phyloP scores from a whole-genome alignment of 306 rosid species.

The Urtica urens region DNA sequence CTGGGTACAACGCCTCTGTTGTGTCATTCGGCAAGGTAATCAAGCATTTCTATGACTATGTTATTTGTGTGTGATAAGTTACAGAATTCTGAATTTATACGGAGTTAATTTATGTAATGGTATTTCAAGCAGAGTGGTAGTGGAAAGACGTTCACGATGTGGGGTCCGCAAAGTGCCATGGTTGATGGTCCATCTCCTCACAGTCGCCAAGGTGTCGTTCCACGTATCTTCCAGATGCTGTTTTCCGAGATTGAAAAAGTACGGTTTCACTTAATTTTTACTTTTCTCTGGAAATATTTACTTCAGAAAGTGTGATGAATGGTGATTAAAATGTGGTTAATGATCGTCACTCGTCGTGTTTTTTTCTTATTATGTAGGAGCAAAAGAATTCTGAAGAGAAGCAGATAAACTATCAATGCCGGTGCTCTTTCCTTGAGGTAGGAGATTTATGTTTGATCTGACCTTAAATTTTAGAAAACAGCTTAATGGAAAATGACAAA shows the following conservation, averaged over 20 bases:
- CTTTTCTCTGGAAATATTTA: constrained; percentile 4
- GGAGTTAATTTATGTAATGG: constrained; percentile 1
- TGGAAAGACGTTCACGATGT: constrained; percentile 87
- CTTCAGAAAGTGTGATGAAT: neutral
- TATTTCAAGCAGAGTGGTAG: constrained; percentile 53
- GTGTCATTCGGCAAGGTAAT: constrained; percentile 86
- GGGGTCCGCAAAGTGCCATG: constrained; percentile 91
- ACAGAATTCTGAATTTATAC: neutral
- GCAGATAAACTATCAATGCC: constrained; percentile 75
- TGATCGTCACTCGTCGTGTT: constrained; percentile 19
- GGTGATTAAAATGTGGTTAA: neutral
- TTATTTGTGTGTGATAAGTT: neutral
- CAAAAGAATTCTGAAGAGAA: constrained; percentile 53
- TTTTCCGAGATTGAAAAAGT: constrained; percentile 76
- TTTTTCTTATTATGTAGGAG: constrained; percentile 37
- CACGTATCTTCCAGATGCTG: constrained; percentile 68
- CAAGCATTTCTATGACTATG: constrained; percentile 2
- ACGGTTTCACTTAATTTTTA: constrained; percentile 14
- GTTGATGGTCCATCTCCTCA: constrained; percentile 46
- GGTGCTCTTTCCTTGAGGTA: constrained; percentile 95
- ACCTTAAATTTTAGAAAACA: no score
- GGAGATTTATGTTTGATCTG: no score
- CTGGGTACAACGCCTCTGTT: constrained; percentile 82
- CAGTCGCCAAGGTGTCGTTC: constrained; percentile 68
- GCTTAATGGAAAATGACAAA: no score